phyloP scores from a whole-genome alignment of 345 rosid genomes.

The Dipteronia sinensis region DNA sequence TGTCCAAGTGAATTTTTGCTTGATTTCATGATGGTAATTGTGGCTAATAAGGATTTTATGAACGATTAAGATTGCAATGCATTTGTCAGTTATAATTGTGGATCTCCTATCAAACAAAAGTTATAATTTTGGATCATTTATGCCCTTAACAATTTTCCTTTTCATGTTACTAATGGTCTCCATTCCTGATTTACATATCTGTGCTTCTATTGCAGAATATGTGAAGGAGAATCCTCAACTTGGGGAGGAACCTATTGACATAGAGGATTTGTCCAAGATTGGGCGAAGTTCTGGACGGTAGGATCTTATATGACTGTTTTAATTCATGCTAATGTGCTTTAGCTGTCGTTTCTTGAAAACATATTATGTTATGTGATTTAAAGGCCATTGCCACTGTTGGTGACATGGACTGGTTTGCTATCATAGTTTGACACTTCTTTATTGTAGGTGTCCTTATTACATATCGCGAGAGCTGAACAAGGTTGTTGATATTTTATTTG shows the following conservation, averaged over 20 bases:
- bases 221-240: conserved; percentile 68
- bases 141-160: neutral
- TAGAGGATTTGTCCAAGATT: conserved; percentile 87
- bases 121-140: neutral
- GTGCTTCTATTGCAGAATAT: conserved; percentile 49
- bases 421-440: conserved; percentile 20
- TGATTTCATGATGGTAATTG: conserved; percentile 1
- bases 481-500: conserved; percentile 82
- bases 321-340: neutral
- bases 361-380: neutral
- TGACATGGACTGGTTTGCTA: conserved; percentile 21
- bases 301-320: conserved; percentile 35
- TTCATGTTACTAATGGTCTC: neutral
- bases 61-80: neutral
- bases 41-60: neutral
- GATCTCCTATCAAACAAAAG: neutral
- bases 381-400: conserved; percentile 2
- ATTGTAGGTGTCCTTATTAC: conserved; percentile 85
- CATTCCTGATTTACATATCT: conserved; percentile 13
- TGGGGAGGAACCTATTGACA: conserved; percentile 90
- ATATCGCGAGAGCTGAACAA: conserved; percentile 84
- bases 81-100: neutral
- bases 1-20: neutral
- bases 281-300: conserved; percentile 85
- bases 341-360: conserved; percentile 2